Conservation (phyloP, 129 eudicot species). For the Apium graveolens region DNA sequence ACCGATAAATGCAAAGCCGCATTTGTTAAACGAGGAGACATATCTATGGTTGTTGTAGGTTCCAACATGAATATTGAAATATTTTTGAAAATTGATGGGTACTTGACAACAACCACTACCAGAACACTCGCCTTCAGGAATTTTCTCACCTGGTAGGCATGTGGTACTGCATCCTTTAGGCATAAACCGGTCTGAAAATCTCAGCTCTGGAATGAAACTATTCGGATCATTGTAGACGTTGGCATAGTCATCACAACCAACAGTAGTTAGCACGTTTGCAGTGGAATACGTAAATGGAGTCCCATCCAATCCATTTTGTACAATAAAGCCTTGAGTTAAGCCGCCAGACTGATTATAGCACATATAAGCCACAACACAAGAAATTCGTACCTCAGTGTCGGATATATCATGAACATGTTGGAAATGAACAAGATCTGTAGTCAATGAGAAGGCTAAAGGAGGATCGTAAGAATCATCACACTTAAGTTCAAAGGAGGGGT, state of each 20-base stretch:
- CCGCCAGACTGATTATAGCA: background rate
- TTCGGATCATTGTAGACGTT: background rate
- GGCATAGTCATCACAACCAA: no score
- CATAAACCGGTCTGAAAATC: no score
- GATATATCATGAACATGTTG: constrained; percentile 3
- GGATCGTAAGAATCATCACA: background rate
- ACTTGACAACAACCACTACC: constrained; percentile 45
- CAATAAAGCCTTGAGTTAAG: background rate
- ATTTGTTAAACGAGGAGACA: constrained; percentile 21
- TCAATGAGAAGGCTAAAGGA: background rate
- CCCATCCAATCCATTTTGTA: background rate
- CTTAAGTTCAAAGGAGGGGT: background rate
- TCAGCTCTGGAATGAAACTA: background rate
- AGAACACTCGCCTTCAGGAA: constrained; percentile 28
- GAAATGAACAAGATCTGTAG: no score
- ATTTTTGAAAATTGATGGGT: constrained; percentile 17
- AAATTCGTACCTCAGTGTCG: constrained; percentile 1
- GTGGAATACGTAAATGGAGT: background rate
- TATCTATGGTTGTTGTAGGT: background rate
- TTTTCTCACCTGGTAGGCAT: constrained; percentile 29
- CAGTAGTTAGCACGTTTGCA: no score
- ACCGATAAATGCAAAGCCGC: constrained; percentile 45
- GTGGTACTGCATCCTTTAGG: constrained; percentile 33
- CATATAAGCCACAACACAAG: background rate
- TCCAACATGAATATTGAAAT: no score